These are phyloP conservation scores for Rhodotorula sp. DNA, from an alignment of 1,284 basidiomycete species.

Conservation along the genomic window DNA sequence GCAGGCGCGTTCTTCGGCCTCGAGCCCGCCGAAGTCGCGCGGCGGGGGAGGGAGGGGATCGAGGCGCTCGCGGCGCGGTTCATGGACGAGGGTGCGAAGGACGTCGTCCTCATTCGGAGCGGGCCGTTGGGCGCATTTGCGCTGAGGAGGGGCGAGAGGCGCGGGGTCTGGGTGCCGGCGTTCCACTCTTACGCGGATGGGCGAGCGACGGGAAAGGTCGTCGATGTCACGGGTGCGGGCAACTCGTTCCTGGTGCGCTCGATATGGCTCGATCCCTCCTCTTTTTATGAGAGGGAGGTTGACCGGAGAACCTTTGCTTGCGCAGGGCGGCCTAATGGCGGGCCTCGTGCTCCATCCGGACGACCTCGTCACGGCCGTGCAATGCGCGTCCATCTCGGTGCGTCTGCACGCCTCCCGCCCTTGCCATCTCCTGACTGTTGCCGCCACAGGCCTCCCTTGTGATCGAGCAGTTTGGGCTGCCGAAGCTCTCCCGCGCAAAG, in stretches of 20 bases:
- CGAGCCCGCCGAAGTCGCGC: slow-evolving; percentile 8
- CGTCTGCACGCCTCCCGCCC: background rate
- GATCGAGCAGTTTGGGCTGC: slow-evolving; percentile 66
- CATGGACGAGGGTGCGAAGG: slow-evolving; percentile 52
- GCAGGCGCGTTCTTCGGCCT: slow-evolving; percentile 51
- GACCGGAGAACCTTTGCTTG: slow-evolving; percentile 52
- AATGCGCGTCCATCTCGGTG: slow-evolving; percentile 23
- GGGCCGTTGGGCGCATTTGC: slow-evolving; percentile 76
- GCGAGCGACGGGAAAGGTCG: slow-evolving; percentile 59
- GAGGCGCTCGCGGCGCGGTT: slow-evolving; percentile 40
- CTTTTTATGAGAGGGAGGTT: background rate
- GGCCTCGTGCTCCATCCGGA: slow-evolving; percentile 36
- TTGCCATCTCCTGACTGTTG: background rate
- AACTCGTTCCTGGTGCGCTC: slow-evolving; percentile 79
- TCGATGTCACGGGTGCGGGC: slow-evolving; percentile 86
- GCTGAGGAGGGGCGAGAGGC: slow-evolving; percentile 52
- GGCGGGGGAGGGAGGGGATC: slow-evolving; percentile 24
- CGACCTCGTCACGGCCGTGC: slow-evolving; percentile 20
- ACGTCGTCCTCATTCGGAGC: slow-evolving; percentile 68
- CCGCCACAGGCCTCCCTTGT: slow-evolving; percentile 63
- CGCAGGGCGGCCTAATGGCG: slow-evolving; percentile 44
- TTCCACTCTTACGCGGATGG: slow-evolving; percentile 61
- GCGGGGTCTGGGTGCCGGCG: slow-evolving; percentile 70
- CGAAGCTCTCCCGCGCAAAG: slow-evolving; percentile 6
- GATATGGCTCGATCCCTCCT: slow-evolving; percentile 55